Conservation (phyloP, 768 basidiomycete species). For the Mycena floridula region DNA sequence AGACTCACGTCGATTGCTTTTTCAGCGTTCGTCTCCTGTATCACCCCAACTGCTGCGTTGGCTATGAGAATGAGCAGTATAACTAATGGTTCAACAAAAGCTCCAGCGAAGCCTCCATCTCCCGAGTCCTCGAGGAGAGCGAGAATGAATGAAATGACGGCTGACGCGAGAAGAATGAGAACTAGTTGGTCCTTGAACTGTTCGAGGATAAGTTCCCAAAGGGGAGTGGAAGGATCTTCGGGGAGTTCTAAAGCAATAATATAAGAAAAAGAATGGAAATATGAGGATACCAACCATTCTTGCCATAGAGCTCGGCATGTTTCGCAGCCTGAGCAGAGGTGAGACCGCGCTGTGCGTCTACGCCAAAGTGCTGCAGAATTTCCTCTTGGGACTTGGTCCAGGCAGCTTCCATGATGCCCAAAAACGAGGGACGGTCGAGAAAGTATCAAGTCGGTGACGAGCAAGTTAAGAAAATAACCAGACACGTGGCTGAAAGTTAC, state of each 20-base stretch:
- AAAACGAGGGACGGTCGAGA: no score
- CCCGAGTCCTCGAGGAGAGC: conserved; percentile 80
- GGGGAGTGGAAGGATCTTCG: conserved; percentile 83
- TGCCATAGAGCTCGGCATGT: conserved; percentile 77
- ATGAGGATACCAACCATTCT: conserved; percentile 57
- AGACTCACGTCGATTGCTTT: conserved; percentile 89
- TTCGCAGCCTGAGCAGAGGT: conserved; percentile 58
- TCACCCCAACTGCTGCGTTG: conserved; percentile 95
- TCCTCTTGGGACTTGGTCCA: conserved; percentile 73
- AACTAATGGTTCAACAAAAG: conserved; percentile 93
- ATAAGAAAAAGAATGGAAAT: background rate
- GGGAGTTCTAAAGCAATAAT: conserved; percentile 64
- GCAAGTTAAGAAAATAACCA: background rate
- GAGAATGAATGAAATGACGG: conserved; percentile 87
- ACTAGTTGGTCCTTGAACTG: conserved; percentile 99
- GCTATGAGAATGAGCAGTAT: conserved; percentile 94
- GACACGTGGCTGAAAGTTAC: background rate
- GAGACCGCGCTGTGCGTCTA: conserved; percentile 59
- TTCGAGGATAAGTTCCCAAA: conserved; percentile 94
- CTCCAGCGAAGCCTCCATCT: conserved; percentile 62
- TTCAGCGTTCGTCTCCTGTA: conserved; percentile 96
- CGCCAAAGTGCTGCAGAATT: conserved; percentile 67
- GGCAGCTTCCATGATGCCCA: conserved; percentile 65
- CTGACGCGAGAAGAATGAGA: conserved; percentile 91
- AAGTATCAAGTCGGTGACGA: no score